Evolutionary conservation across 768 basidiomycete species (phyloP).

Genomic region (Boletus coccyginus): DNA sequence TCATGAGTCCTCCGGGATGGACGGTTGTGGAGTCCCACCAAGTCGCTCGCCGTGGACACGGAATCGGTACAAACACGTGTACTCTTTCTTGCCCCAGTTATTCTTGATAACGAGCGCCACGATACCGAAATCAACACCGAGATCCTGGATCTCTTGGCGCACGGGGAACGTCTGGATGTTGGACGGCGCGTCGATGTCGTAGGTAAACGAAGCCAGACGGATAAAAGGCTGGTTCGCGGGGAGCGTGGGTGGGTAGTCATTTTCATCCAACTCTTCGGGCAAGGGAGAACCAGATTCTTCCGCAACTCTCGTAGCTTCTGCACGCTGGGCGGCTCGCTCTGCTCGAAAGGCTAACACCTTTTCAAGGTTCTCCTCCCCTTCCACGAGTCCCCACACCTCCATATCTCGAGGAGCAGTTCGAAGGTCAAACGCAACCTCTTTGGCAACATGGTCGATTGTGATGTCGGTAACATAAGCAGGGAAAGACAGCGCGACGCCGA

Average conservation of each 20-base stretch:
- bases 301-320: constrained; percentile 32
- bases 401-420: constrained; percentile 79
- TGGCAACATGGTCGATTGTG: constrained; percentile 85
- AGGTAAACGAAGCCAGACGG: constrained; percentile 67
- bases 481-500: constrained; percentile 77
- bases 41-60: constrained; percentile 70
- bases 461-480: constrained; percentile 58
- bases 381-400: constrained; percentile 90
- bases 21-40: constrained; percentile 39
- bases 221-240: constrained; percentile 49
- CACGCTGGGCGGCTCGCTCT: constrained; percentile 38
- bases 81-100: constrained; percentile 85
- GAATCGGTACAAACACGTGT: constrained; percentile 87
- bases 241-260: constrained; percentile 47
- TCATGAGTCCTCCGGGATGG: constrained; percentile 25
- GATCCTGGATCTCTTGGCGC: constrained; percentile 56
- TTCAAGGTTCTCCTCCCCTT: constrained; percentile 66
- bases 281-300: constrained; percentile 27
- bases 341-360: constrained; percentile 58
- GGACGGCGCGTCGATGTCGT: constrained; percentile 50
- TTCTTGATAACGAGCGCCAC: constrained; percentile 76
- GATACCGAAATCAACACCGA: constrained; percentile 81
- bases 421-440: constrained; percentile 79
- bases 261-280: constrained; percentile 29
- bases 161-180: constrained; percentile 84